Base-by-base conservation (phyloP, 495 filamentous ascomycete species). In the Trichoderma erinaceum region DNA sequence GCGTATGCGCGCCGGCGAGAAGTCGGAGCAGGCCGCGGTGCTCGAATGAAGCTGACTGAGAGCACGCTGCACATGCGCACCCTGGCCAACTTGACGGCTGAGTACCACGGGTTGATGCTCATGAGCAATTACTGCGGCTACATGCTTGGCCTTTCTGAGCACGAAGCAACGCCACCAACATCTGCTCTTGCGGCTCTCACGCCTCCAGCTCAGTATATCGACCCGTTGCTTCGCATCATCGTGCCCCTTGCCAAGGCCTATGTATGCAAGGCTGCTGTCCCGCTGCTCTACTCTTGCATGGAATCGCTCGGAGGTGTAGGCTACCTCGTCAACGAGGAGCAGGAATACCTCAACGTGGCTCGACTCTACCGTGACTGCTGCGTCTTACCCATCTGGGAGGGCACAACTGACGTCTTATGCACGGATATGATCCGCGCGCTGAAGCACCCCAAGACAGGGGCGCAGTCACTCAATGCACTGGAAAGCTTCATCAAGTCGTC, bases 301-400 rank as follows among this genome's bases (percentile, higher is more conserved):
- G 88, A 90, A 75, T 78, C 84, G 1, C 84, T 93, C 66, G 90
- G 90, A 21, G 90, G 90, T n/a, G 85, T 92, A 0, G 89, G 90
- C 6, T 92, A 90, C 69, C 85, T 91, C 66, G 85, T 91, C 69
- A 86, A 87, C 70, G 35, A 69, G 21, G 80, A 82, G 64, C 79
- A 90, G 74, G 81, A 82, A 21, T 84, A 86, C 44, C 75, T 88
- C 65, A 92, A 91, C 67, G 77, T 92, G 27, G 80, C 88, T 10
- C 77, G 89, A 12, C 76, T 92, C 11, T 83, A 87, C 69, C 81
- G 90, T 8, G 90, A 92, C 71, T 85, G 82, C 0, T 79, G 83
- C 6, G 88, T 90, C 3, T 80, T 87, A 41, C 81, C 83, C 32
- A 91, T 91, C 66, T 92, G 90, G 88, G 90, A 92, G 73, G 90